Conservation (phyloP, 2,329 filamentous ascomycete genomes). For the Talaromyces sp. region DNA sequence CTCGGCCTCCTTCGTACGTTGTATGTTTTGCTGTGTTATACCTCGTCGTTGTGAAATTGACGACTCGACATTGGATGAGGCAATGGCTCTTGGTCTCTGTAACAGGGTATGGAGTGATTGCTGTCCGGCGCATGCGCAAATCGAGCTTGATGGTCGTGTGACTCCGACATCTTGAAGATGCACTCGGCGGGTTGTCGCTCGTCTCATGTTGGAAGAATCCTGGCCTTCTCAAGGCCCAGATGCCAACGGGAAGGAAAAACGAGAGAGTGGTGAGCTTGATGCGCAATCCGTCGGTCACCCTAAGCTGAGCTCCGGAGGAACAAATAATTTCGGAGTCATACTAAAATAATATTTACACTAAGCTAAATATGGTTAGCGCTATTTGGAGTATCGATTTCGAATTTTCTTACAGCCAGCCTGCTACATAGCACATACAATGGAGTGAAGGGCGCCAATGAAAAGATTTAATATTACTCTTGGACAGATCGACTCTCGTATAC, state of each 20-base stretch:
- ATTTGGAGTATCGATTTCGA: neutral
- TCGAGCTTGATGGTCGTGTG: neutral
- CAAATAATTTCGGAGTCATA: neutral
- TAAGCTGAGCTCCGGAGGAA: neutral
- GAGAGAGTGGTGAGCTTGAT: neutral
- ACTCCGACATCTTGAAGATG: conserved; percentile 7
- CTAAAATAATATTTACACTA: neutral
- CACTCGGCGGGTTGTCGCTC: conserved; percentile 9
- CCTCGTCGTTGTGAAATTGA: conserved; percentile 32
- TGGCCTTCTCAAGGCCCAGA: conserved; percentile 4
- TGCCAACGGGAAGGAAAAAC: neutral
- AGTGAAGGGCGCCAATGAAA: neutral
- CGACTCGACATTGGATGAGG: conserved; percentile 1
- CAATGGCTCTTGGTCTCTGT: conserved; percentile 4
- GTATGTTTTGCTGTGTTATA: conserved; percentile 40
- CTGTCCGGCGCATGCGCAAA: conserved; percentile 11
- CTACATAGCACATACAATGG: no score
- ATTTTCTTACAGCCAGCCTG: neutral
- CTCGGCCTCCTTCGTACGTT: conserved; percentile 41
- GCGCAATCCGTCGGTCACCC: neutral
- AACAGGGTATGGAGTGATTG: neutral
- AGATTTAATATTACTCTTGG: neutral
- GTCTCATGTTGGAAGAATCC: neutral
- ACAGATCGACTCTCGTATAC: neutral
- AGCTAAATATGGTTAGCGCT: neutral